Evolutionary conservation across 495 filamentous ascomycete species (phyloP), one percentile per base, ranked within the genome.

Genomic region (Tetracladium setigerum): DNA sequence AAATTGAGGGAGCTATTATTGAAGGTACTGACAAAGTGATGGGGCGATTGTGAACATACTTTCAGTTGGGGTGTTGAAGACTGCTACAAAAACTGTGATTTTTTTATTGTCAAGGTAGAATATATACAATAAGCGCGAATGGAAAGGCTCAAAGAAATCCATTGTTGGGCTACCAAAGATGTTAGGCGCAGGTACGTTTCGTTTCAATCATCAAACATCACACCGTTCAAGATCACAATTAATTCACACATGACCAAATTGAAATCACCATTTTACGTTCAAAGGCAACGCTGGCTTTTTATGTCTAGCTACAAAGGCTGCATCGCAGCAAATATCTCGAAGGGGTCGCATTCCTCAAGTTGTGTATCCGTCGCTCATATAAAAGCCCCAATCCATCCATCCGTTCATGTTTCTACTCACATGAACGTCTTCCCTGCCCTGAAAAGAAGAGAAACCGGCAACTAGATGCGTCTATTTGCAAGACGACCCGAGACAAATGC

Each of bases 291-390:
- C 45, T 39, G 44, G 50, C 46, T 50, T 57, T 58, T 58, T 31
- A 46, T 49, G 41, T 44, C 50, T 59, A 55, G 42, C 46, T 59
- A 59, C 54, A 18, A 47, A 53, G 31, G 47, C 47, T 50, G 54
- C 44, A 50, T 13, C 8, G 47, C 54, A 53, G 50, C 40, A 37
- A n/a, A 27, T 32, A 46, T 47, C 24, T 47, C 39, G 40, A 55
- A 58, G 47, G 41, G 24, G 18, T 44, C 39, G 37, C 44, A 27
- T 49, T 34, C 45, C 38, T 31, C 40, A 34, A 50, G 33, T 22
- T 41, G 30, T 48, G 17, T 54, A 9, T 51, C 47, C 49, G 44
- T 56, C 36, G 32, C 53, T 53, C 56, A 44, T 52, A 27, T 27
- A 46, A 58, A 46, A 43, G 13, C 32, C 40, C 38, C 52, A 41